Conservation (phyloP, 768 basidiomycete species). For the Dacryopinax primogenitus region DNA sequence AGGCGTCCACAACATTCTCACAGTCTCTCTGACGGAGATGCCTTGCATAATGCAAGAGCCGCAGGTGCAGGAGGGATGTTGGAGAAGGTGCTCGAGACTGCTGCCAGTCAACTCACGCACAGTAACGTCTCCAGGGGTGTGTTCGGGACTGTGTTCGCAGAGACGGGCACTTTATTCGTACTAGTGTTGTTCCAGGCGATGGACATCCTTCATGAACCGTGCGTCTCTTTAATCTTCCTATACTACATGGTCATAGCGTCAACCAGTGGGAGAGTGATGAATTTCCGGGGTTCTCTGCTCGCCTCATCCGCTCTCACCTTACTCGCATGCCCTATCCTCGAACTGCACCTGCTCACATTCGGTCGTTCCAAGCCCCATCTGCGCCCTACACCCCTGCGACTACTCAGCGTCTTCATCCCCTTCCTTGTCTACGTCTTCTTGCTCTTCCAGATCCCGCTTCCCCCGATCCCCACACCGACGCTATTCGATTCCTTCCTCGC, state of each 20-base stretch:
- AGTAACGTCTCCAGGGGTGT: constrained; percentile 43
- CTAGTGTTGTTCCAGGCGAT: constrained; percentile 61
- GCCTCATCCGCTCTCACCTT: background rate
- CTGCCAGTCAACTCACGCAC: constrained; percentile 26
- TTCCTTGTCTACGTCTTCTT: constrained; percentile 36
- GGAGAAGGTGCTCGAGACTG: background rate
- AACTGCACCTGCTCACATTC: background rate
- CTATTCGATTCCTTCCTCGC: constrained; percentile 33
- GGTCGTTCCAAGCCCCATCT: background rate
- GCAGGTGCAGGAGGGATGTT: background rate
- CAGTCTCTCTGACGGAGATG: background rate
- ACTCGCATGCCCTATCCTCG: background rate
- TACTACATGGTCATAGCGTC: background rate
- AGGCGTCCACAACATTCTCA: background rate
- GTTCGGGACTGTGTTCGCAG: constrained; percentile 62
- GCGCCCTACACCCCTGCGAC: background rate
- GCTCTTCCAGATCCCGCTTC: constrained; percentile 58
- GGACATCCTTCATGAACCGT: constrained; percentile 43
- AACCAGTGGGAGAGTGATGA: background rate
- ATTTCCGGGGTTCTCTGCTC: background rate
- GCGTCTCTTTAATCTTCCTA: background rate
- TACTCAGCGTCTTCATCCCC: background rate
- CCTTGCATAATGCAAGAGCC: background rate
- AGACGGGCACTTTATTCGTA: constrained; percentile 58
- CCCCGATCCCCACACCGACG: constrained; percentile 20